Base-by-base conservation (phyloP, 2,329 filamentous ascomycete genomes). In the Talaromyces sp. region DNA sequence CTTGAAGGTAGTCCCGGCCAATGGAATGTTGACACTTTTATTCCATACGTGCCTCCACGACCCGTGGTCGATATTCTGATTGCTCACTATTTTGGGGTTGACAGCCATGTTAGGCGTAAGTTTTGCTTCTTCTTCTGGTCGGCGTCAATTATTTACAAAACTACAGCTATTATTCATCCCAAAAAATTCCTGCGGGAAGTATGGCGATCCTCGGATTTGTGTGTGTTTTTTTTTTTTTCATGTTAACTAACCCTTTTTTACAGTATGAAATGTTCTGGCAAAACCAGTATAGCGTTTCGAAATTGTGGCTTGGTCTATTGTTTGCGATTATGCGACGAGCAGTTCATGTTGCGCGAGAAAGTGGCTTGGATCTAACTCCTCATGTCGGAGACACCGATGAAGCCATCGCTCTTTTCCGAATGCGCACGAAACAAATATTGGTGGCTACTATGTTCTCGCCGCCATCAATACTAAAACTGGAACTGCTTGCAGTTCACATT, bases 271-370 rank as follows among this genome's bases (percentile, higher is more conserved):
- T 75, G 58, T 81, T 85, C 66, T 86, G 83, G 83, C 63, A 76
- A 59, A 78, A 78, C 64, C 82, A 82, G 1, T 74, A 73, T 13
- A 80, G 82, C 55, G 80, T 80, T 6, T 77, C 78, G 11, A 72
- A 82, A 17, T 79, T 83, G 21, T 86, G 83, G 83, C 24, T 61
- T 9, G 59, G 59, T 17, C 17, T 53, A 70, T 85, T 38, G 82
- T 86, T 80, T 66, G 77, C 82, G 4, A 84, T 86, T 76, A 81
- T 86, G 80, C 80, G 82, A 62, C 75, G 85, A 53, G 82, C 83
- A 4, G 71, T 85, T 61, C 78, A 84, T 62, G 84, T 82, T 11
- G 85, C 84, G 60, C 76, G 80, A 55, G 73, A 80, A 64, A 81
- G 82, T 52, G 81, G 80, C 5, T 82, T 84, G 59, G 83, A 85